Base-by-base conservation (phyloP, 2,329 filamentous ascomycete genomes). In the Blastomyces gilchristii region DNA sequence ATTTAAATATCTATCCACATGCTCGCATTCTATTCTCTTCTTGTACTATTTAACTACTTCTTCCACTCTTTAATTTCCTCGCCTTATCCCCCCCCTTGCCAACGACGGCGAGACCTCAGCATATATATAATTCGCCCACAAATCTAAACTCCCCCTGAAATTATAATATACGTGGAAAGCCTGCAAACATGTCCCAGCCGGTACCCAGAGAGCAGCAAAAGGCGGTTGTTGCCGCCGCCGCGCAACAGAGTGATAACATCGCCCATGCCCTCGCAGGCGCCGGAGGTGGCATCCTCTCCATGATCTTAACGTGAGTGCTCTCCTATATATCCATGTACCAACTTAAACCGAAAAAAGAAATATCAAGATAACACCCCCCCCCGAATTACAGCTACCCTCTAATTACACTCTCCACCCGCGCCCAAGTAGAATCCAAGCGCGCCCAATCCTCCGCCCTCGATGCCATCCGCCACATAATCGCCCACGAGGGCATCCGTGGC, bases 401-500 rank as follows among this genome's bases (percentile, higher is more conserved):
- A 70, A 96, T 99, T 74, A 97, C 94, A 43, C 87, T 99, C 67
- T 99, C 94, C 28, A 99, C 94, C 43, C 89, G 94, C 74, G 94
- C 94, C 53, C 94, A 99, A 78, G 93, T 99, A 75, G 94, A 99
- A 79, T 97, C 94, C 64, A 94, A 90, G 78, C 91, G 92, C 71
- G 91, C 91, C 62, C 87, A 95, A 69, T 90, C 90, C 37, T 87
- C 88, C 65, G 94, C 94, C 71, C 82, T 91, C 70, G 85, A 90
- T 68, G 91, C 94, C 41, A 87, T 94, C 65, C 86, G 87, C 70
- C 86, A 87, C 71, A 97, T 99, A 74, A 83, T 99, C 67, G 88
- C 92, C 69, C 89, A 94, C 69, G 94, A 99, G 78, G 94, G 94
- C 70, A 80, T 97, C 63, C 80, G 85, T 1, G 94, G 94, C 41